A percentile compares a stretch with the other conserved stretches of the same genome.
phyloP scores from a whole-genome alignment of 805 yeast genomes.

The Kuraishia molischiana region DNA sequence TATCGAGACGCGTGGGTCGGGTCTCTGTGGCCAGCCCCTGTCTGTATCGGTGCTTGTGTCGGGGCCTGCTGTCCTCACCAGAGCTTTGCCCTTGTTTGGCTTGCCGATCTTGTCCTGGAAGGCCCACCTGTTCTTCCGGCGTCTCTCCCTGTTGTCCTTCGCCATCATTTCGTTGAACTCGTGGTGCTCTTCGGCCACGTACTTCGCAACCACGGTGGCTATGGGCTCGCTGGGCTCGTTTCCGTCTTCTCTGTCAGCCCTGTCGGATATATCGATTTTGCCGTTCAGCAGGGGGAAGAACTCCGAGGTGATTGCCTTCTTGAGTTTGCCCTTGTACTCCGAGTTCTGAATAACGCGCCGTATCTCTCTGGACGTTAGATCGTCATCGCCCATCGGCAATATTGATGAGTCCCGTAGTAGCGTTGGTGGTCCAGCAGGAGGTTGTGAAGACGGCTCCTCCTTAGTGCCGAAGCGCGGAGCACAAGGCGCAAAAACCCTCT shows the following conservation, averaged over 20 bases:
- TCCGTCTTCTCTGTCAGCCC: too few relatives aligned
- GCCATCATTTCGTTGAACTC: background rate
- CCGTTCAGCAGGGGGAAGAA: constrained; percentile 1
- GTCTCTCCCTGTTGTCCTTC: background rate
- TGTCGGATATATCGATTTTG: background rate
- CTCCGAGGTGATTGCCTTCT: background rate
- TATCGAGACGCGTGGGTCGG: background rate
- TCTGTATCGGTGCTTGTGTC: background rate
- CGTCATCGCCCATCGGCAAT: too few relatives aligned
- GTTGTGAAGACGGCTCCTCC: too few relatives aligned
- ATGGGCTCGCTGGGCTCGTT: background rate
- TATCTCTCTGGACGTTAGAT: too few relatives aligned
- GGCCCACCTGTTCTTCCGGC: background rate
- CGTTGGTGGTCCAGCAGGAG: too few relatives aligned
- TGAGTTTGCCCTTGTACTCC: constrained; percentile 1
- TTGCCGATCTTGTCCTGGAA: too few relatives aligned
- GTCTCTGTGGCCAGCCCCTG: background rate
- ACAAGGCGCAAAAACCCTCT: too few relatives aligned
- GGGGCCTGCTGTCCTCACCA: background rate
- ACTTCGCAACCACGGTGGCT: background rate
- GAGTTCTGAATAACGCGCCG: background rate
- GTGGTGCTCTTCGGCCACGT: background rate
- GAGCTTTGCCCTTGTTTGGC: too few relatives aligned
- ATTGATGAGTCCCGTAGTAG: too few relatives aligned
- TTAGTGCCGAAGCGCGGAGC: too few relatives aligned